Base-by-base conservation (phyloP, 2,329 filamentous ascomycete genomes). In the Cordyceps sp. region DNA sequence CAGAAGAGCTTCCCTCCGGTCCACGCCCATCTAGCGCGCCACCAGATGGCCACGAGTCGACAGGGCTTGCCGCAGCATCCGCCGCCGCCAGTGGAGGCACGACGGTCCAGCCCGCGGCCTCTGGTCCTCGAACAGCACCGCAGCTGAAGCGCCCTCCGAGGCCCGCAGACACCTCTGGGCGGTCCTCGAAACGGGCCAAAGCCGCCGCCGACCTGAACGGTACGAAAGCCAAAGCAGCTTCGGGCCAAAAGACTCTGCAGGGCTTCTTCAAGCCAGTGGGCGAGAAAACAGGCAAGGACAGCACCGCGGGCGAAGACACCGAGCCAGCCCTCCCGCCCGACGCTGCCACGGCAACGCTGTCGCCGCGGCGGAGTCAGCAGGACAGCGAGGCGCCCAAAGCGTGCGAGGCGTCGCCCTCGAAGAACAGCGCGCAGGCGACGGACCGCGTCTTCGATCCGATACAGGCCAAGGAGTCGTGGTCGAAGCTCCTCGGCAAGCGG, bases 391-490 rank as follows among this genome's bases (percentile, higher is more conserved):
- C 10, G 10, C n/a, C n/a, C n/a, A n/a, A n/a, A n/a, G n/a, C n/a
- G n/a, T n/a, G n/a, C n/a, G n/a, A n/a, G n/a, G n/a, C n/a, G n/a
- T n/a, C n/a, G n/a, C n/a, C n/a, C n/a, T n/a, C n/a, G n/a, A n/a
- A n/a, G n/a, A n/a, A n/a, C n/a, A n/a, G n/a, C n/a, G n/a, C n/a
- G n/a, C 13, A 23, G 5, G 12, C 10, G 7, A 39, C 48, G 4
- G 61, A 55, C 8, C 61, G 52, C 34, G 60, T 71, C 2, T 62
- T 78, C 37, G 80, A 86, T 42, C 76, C 78, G 0, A 72, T 84
- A 31, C 64, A 70, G 37, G 69, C 69, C 29, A 88, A 83, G 49
- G 78, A 90, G 46, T 78, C 78, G 16, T 96, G 90, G 90, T 76
- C 73, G 5, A 85, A 78, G 48, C 63, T 96, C 12, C 76, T 96